Evolutionary conservation across 2,329 filamentous ascomycete species (phyloP), one percentile per base, ranked within the genome.

Genomic region (Colletotrichum sansevieriae): DNA sequence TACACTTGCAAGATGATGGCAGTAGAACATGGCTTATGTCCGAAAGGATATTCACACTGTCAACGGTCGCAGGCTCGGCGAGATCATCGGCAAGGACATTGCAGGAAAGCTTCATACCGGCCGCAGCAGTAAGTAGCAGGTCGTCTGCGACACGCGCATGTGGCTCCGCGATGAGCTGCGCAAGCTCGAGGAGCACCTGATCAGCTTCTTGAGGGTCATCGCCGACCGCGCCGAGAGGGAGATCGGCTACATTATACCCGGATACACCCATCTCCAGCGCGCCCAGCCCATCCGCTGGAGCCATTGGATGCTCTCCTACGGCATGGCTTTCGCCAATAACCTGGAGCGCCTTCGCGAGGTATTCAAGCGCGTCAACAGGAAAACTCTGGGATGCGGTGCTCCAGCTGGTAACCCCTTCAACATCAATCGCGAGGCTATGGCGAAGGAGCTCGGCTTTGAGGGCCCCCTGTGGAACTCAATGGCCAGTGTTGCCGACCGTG

Each of bases 371-470:
- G 91, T 97, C 70, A 97, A 96, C 79, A 83, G 81, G 76, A 83
- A 79, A 68, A 92, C 92, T 0, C 87, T 95, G 0, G 92, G 92
- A 37, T 91, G 88, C 69, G 92, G 92, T 72, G 93, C 93, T 2
- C 83, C 97, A 11, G 92, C 92, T 2, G 93, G 93, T 59, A 97
- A 97, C 79, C 88, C 91, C 0, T 97, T 97, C 80, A 85, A 88
- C 74, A 92, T 97, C 74, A 92, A 96, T 77, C 87, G 93, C n/a
- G 87, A 91, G 61, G 88, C 88, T 59, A 93, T 97, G 83, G 91
- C 92, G 4, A 83, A 90, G 78, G 93, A 97, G 80, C 87, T 97
- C 3, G 92, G 92, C 33, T 97, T 97, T 74, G 89, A 92, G 4
- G 88, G 88, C 4, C 80, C 95, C 25, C 83, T 92, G 65, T 90